Conservation (phyloP, 2,329 filamentous ascomycete species). For the Penicillium griseofulvum region DNA sequence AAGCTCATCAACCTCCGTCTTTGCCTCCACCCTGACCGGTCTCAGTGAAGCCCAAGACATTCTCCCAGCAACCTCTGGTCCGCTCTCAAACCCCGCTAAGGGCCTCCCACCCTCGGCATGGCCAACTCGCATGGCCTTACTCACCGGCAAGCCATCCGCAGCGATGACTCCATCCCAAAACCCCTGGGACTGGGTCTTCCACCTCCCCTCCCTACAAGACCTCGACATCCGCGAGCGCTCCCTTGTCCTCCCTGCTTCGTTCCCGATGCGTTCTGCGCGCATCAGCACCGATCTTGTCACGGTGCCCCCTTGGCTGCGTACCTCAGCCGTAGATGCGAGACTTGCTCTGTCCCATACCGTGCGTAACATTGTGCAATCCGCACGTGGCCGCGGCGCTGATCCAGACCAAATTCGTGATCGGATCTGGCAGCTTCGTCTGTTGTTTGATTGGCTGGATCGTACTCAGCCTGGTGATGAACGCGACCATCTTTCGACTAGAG, state of each 20-base stretch:
- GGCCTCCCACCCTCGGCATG: conserved; percentile 24
- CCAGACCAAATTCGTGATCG: conserved; percentile 53
- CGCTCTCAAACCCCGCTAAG: conserved; percentile 24
- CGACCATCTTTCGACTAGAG: neutral
- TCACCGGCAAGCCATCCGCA: conserved; percentile 23
- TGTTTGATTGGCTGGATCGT: conserved; percentile 66
- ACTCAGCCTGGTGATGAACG: conserved; percentile 14
- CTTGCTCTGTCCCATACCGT: conserved; percentile 61
- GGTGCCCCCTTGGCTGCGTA: conserved; percentile 52
- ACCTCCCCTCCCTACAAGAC: conserved; percentile 53
- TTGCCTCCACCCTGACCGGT: conserved; percentile 71
- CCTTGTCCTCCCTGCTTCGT: conserved; percentile 55
- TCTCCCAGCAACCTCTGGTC: conserved; percentile 28
- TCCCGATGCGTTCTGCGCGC: conserved; percentile 28
- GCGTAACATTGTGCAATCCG: conserved; percentile 32
- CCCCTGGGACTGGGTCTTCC: conserved; percentile 73
- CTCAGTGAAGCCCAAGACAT: conserved; percentile 61
- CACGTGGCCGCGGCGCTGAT: conserved; percentile 31
- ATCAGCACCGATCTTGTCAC: conserved; percentile 40
- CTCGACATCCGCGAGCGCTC: conserved; percentile 66
- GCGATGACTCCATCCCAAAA: conserved; percentile 35
- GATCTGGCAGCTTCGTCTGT: conserved; percentile 60
- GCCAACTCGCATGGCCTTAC: conserved; percentile 23
- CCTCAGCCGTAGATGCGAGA: conserved; percentile 68
- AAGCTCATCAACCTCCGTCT: conserved; percentile 53